These are phyloP conservation scores for Phyllosticta paracitricarpa DNA, from an alignment of 2,329 filamentous ascomycete species.

Conservation along the genomic window DNA sequence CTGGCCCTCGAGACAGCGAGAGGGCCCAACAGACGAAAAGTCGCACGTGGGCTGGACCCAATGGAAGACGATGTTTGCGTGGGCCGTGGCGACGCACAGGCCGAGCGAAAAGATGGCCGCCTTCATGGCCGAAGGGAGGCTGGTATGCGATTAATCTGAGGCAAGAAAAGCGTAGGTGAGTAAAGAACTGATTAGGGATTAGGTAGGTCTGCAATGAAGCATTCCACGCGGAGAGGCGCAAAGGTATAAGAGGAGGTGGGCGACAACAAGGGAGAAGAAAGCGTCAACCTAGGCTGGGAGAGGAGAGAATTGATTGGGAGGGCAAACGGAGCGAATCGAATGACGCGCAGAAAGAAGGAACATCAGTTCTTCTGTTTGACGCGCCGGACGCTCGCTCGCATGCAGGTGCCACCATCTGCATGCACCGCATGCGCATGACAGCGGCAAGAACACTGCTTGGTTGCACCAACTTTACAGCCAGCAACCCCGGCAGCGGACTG, in stretches of 20 bases:
- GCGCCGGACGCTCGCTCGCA: not conserved
- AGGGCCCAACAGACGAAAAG: conserved; percentile 14
- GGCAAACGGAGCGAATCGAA: not conserved
- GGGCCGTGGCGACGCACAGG: conserved; percentile 22
- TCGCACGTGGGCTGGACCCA: conserved; percentile 37
- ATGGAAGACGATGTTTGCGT: conserved; percentile 41
- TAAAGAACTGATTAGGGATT: not conserved
- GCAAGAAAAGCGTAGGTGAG: not conserved
- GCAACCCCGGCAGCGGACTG: too few relatives aligned
- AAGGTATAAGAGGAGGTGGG: not conserved
- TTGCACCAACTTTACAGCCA: not conserved
- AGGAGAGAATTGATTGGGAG: not conserved
- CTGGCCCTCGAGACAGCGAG: conserved; percentile 29
- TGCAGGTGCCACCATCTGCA: not conserved
- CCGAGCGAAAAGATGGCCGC: conserved; percentile 7
- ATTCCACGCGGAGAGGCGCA: not conserved
- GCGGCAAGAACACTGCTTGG: not conserved
- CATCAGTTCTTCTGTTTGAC: not conserved
- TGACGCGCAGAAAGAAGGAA: not conserved
- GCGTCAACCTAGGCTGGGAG: not conserved
- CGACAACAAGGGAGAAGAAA: too few relatives aligned
- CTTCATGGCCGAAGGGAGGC: conserved; percentile 4
- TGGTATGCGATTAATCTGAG: not conserved
- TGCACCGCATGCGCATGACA: not conserved
- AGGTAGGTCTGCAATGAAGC: not conserved